These are phyloP conservation scores for Myxozyma vanderwaltii DNA, from an alignment of 805 yeast genomes.

Conservation along the genomic window DNA sequence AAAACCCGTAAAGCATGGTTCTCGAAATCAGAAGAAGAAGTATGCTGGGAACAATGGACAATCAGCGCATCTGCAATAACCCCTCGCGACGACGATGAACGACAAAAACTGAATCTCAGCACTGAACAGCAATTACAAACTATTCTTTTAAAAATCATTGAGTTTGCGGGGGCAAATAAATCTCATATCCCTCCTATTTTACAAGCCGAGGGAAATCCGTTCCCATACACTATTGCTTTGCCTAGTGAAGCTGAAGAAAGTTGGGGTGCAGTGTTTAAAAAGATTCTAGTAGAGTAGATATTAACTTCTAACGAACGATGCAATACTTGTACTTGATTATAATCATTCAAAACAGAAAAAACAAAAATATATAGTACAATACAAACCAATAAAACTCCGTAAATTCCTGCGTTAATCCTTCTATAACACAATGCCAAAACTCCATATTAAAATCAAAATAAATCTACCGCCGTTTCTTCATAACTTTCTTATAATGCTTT, in stretches of 20 bases:
- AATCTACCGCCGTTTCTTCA: conserved; percentile 47
- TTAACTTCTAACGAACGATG: not conserved
- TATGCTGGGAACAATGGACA: conserved; percentile 74
- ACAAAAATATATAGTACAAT: not conserved
- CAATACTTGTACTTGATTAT: not conserved
- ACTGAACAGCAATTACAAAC: conserved; percentile 44
- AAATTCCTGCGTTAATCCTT: not conserved
- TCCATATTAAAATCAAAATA: not conserved
- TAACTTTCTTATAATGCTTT: conserved; percentile 63
- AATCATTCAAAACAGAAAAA: not conserved
- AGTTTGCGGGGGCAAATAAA: conserved; percentile 57
- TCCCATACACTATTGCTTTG: conserved; percentile 53
- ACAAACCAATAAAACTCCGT: not conserved
- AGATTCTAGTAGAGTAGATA: conserved; percentile 36
- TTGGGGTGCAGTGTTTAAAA: conserved; percentile 45
- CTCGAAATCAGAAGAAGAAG: conserved; percentile 50
- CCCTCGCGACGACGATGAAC: conserved; percentile 35
- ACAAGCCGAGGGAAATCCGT: conserved; percentile 65
- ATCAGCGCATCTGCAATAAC: conserved; percentile 52
- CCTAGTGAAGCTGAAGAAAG: conserved; percentile 37
- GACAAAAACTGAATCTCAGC: conserved; percentile 8
- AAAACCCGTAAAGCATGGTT: conserved; percentile 55
- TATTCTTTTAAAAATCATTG: conserved; percentile 51
- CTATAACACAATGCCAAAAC: not conserved
- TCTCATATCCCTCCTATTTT: conserved; percentile 76